Evolutionary conservation across 805 yeast genomes (phyloP).

Genomic region (Metschnikowia reukaufii): DNA sequence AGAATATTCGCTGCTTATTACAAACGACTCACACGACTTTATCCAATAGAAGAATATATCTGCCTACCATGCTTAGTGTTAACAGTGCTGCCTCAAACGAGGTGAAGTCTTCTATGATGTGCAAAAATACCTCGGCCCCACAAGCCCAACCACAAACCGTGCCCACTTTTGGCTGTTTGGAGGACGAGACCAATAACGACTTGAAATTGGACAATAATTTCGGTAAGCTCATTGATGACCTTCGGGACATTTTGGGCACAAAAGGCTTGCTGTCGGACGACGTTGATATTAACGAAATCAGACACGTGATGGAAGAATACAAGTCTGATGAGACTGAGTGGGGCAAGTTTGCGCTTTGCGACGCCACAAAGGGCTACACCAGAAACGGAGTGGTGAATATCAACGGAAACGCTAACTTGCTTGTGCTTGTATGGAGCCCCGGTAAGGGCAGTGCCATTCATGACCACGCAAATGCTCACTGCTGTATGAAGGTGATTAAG

Average conservation of each 20-base stretch:
- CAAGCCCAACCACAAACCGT: slow-evolving; percentile 8
- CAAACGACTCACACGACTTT: neutral
- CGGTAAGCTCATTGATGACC: slow-evolving; percentile 27
- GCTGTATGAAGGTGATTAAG: slow-evolving; percentile 66
- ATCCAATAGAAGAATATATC: no score
- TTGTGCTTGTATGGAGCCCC: slow-evolving; percentile 71
- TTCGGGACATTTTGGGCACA: slow-evolving; percentile 30
- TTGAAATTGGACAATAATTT: slow-evolving; percentile 19
- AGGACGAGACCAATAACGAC: slow-evolving; percentile 20
- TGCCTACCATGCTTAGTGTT: slow-evolving; percentile 7
- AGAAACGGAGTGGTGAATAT: slow-evolving; percentile 75
- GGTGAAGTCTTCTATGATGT: slow-evolving; percentile 9
- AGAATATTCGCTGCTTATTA: slow-evolving; percentile 8
- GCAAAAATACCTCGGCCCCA: slow-evolving; percentile 10
- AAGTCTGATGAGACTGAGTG: slow-evolving; percentile 52
- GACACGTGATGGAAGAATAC: slow-evolving; percentile 48
- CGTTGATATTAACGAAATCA: slow-evolving; percentile 51
- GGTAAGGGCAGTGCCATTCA: slow-evolving; percentile 63
- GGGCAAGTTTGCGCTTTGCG: slow-evolving; percentile 56
- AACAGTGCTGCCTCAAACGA: slow-evolving; percentile 11
- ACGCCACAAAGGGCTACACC: slow-evolving; percentile 49
- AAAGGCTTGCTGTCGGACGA: slow-evolving; percentile 45
- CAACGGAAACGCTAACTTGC: slow-evolving; percentile 66
- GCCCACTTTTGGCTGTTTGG: slow-evolving; percentile 19
- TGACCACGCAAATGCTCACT: slow-evolving; percentile 76